These are phyloP conservation scores for Cenchrus fungigraminus DNA, from an alignment of 176 grass and related monocot genomes.

Conservation along the genomic window DNA sequence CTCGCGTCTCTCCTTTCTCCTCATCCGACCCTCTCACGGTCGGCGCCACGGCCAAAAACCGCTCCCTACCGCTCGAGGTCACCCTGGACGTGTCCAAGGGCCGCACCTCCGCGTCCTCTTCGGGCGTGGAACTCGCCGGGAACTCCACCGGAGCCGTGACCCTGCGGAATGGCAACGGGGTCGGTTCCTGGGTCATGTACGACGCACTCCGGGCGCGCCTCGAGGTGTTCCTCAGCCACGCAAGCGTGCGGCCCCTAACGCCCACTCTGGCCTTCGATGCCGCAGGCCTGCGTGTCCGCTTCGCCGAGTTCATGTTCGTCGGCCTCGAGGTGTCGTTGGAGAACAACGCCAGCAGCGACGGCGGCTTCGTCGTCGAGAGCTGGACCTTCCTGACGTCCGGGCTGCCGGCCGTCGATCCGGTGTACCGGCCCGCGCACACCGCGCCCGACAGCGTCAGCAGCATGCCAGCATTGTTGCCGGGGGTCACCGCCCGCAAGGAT, in stretches of 20 bases:
- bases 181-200: constrained; percentile 50
- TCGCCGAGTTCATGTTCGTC: constrained; percentile 58
- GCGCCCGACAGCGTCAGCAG: constrained; percentile 31
- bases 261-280: constrained; percentile 26
- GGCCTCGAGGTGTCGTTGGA: constrained; percentile 44
- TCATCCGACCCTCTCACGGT: constrained; percentile 32
- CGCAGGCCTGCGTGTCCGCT: constrained; percentile 16
- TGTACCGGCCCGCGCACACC: constrained; percentile 24
- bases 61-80: constrained; percentile 34
- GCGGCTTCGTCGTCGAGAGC: constrained; percentile 45
- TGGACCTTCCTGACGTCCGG: constrained; percentile 54
- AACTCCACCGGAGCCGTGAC: constrained; percentile 40
- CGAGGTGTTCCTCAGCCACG: constrained; percentile 47
- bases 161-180: constrained; percentile 39
- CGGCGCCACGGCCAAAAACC: constrained; percentile 14
- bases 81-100: constrained; percentile 34
- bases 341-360: constrained; percentile 29
- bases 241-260: constrained; percentile 28
- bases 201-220: constrained; percentile 18
- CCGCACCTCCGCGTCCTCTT: constrained; percentile 14
- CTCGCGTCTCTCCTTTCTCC: constrained; percentile 42
- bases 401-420: constrained; percentile 15
- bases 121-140: background rate
- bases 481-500: background rate
- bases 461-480: background rate